Base-by-base conservation (phyloP, 2,329 filamentous ascomycete genomes). In the Byssothecium circinans region DNA sequence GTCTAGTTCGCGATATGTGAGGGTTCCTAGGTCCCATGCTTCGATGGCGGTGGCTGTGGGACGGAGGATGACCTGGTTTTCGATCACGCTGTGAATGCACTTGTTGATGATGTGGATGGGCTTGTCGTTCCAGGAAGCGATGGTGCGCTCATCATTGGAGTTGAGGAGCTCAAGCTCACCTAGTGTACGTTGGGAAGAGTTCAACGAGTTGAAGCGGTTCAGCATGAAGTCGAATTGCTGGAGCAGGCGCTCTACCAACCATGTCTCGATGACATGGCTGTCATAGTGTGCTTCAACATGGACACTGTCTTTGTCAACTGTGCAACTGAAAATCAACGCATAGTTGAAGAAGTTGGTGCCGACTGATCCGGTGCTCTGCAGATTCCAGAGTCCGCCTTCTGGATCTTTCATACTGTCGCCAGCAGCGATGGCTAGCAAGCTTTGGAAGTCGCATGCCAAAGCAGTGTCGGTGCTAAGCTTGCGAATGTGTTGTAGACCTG, bases 401-500 rank as follows among this genome's bases (percentile, higher is more conserved):
- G 58, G 52, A 41, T 68, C 62, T 43, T 64, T 57, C 43, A 62
- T 54, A 23, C 57, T 59, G 23, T 69, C 64, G 2, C 60, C 63
- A n/a, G 61, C 55, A 12, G 61, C 61, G 17, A 78, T 75, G 1
- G 75, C 73, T 2, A 78, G 62, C 4, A 78, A 54, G 45, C 75
- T 79, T 41, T 76, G 71, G 58, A 78, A 76, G 17, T 76, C 68
- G 51, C 75, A 77, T 33, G 71, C 74, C n/a, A 68, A 53, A 1
- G 71, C 68, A 1, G 72, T 67, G 47, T 78, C 73, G 2, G 61
- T 53, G 32, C 56, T 66, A 8, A 70, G 51, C 41, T 67, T 67
- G 6, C 58, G 60, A 30, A 79, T 79, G 33, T 74, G 70, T 44
- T 78, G 77, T 2, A 79, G 53, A n/a, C 77, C 77, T n/a, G 74